These are phyloP conservation scores for Trichoderma simmonsii DNA, from an alignment of 2,329 filamentous ascomycete genomes.

Conservation along the genomic window DNA sequence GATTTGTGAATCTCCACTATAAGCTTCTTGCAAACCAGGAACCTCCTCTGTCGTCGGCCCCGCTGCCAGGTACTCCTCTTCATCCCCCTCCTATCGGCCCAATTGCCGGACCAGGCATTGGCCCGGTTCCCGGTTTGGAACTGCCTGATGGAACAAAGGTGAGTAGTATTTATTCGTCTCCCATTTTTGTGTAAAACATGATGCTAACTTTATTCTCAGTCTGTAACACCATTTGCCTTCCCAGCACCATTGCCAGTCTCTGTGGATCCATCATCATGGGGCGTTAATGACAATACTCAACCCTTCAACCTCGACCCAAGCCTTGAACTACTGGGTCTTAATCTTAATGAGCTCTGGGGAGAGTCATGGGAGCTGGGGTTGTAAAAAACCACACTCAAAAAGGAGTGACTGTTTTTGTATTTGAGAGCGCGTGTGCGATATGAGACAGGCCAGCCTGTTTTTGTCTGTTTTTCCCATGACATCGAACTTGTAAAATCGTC, in stretches of 20 bases:
- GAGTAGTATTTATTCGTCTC: conserved; percentile 23
- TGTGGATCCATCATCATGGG: conserved; percentile 38
- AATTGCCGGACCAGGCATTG: conserved; percentile 26
- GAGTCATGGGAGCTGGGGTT: conserved; percentile 45
- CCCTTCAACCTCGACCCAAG: conserved; percentile 52
- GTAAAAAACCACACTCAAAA: background rate
- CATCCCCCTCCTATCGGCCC: conserved; percentile 21
- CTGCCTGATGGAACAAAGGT: conserved; percentile 41
- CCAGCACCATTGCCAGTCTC: conserved; percentile 35
- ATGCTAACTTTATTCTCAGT: conserved; percentile 27
- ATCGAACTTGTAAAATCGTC: background rate
- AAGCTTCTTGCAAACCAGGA: conserved; percentile 55
- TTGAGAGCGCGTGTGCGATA: background rate
- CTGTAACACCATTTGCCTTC: conserved; percentile 42
- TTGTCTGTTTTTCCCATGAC: background rate
- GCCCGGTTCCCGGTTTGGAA: conserved; percentile 32
- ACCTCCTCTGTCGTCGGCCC: conserved; percentile 36
- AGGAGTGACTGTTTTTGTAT: background rate
- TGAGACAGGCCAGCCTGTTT: background rate
- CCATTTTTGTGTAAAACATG: background rate
- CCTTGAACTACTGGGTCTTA: conserved; percentile 51
- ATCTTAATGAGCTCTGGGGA: conserved; percentile 55
- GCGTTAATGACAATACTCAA: conserved; percentile 34
- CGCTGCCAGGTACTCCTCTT: conserved; percentile 26
- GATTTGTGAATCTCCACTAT: conserved; percentile 58